These are phyloP conservation scores for Camelina sativa DNA, from an alignment of 345 rosid genomes.

Conservation along the genomic window DNA sequence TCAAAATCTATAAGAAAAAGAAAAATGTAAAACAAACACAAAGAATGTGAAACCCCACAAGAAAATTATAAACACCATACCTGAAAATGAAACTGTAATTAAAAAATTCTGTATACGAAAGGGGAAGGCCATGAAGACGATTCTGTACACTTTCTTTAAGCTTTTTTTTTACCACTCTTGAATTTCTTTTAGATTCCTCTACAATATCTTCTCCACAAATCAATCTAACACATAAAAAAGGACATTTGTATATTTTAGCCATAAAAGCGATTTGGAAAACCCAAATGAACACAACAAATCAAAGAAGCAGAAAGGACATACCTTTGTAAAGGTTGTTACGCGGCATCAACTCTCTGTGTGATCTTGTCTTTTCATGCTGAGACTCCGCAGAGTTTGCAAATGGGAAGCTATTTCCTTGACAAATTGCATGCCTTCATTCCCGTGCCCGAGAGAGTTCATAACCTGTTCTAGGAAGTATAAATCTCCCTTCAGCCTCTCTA, in stretches of 20 bases:
- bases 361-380: slow-evolving; percentile 42
- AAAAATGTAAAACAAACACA: slow-evolving; percentile 15
- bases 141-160: slow-evolving; percentile 40
- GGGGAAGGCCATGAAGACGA: slow-evolving; percentile 24
- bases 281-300: background rate
- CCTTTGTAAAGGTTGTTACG: slow-evolving; percentile 42
- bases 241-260: background rate
- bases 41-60: slow-evolving; percentile 26
- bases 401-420: slow-evolving; percentile 59
- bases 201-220: slow-evolving; percentile 27
- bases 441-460: slow-evolving; percentile 51
- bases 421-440: slow-evolving; percentile 52
- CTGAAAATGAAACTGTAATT: slow-evolving; percentile 25
- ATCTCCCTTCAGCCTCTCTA: slow-evolving; percentile 58
- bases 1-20: slow-evolving; percentile 23
- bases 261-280: background rate
- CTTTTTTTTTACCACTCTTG: slow-evolving; percentile 24
- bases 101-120: slow-evolving; percentile 22
- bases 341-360: slow-evolving; percentile 42
- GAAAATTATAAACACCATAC: slow-evolving; percentile 33
- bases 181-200: slow-evolving; percentile 16
- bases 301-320: slow-evolving; percentile 23
- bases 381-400: slow-evolving; percentile 49
- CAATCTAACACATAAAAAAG: background rate
- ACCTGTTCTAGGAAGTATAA: slow-evolving; percentile 54